Evolutionary conservation across 2,329 filamentous ascomycete species (phyloP), one percentile per base, ranked within the genome.

Genomic region (Penicillium sp.): DNA sequence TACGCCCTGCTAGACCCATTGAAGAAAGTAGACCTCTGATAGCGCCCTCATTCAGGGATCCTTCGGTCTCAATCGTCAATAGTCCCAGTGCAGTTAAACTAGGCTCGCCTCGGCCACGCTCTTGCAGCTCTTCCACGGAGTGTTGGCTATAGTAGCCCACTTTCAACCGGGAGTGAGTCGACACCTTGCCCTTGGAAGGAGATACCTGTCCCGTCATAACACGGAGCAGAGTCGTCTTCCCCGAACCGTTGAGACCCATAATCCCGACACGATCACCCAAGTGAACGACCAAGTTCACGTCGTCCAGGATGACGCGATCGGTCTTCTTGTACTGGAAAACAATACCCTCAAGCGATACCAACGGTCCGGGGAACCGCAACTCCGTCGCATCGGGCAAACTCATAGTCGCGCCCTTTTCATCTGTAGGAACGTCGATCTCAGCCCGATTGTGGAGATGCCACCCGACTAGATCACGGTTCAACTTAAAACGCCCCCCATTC

Each of bases 101-200:
- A 0, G 82, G 78, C 1, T 79, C 74, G 6, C 82, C 78, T 1
- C 70, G 72, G 0, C 84, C 87, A 7, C 83, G 72, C 2, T 77
- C 68, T 61, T 88, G 85, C 6, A 94, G 79, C 6, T 81, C 80
- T 63, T 93, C 88, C 5, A 93, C 88, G 0, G 89, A 87, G 66
- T 92, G 87, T 70, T 96, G 91, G 4, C 89, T 89, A 74, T 93
- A 94, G 69, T 91, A 91, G 1, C 87, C 89, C 47, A 91, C 73
- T 61, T 83, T 86, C 10, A 90, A 77, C 21, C 90, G 81, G 0
- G 91, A 83, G 71, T 96, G 91, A 0, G 80, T 80, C 0, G 83
- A 82, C 2, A 90, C 75, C 0, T 79, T 84, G 0, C 90, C 89
- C 3, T 81, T 78, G 0, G 83, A 84, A 0, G 88, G 86, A 6